These are phyloP conservation scores for Trichoderma atrobrunneum DNA, from an alignment of 2,329 filamentous ascomycete genomes.

Conservation along the genomic window DNA sequence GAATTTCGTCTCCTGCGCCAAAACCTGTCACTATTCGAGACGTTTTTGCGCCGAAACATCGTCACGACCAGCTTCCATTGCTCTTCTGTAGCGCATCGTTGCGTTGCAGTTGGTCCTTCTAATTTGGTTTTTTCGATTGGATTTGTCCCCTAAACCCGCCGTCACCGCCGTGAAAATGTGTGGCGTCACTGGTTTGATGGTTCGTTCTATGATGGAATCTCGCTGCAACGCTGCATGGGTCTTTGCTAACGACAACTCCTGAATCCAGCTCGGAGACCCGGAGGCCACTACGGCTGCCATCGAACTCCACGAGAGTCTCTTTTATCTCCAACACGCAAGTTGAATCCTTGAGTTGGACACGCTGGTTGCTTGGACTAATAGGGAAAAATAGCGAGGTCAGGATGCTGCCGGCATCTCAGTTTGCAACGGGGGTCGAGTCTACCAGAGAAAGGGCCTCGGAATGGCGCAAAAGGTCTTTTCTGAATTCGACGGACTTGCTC, in stretches of 20 bases:
- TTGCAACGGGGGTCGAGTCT: constrained; percentile 75
- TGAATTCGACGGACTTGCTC: constrained; percentile 18
- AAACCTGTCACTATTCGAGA: not conserved
- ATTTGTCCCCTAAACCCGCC: not conserved
- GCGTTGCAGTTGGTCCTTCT: not conserved
- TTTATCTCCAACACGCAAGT: constrained; percentile 13
- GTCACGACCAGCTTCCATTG: not conserved
- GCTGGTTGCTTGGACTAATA: not conserved
- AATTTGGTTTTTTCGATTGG: not conserved
- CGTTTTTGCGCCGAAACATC: not conserved
- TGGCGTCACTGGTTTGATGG: constrained; percentile 12
- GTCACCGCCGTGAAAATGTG: not conserved
- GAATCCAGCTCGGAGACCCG: not conserved
- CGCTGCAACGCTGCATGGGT: not conserved
- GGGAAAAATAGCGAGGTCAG: constrained; percentile 5
- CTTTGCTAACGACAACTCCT: not conserved
- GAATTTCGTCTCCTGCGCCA: not conserved
- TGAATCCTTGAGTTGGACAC: not conserved
- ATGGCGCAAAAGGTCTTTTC: constrained; percentile 52
- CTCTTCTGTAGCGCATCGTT: not conserved
- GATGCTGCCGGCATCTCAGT: constrained; percentile 77
- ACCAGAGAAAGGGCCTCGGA: constrained; percentile 86
- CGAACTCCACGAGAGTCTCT: constrained; percentile 1
- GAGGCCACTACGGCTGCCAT: constrained; percentile 15
- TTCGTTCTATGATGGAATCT: constrained; percentile 7